Conservation (phyloP, 2,329 filamentous ascomycete species). For the Colletotrichum falcatum region DNA sequence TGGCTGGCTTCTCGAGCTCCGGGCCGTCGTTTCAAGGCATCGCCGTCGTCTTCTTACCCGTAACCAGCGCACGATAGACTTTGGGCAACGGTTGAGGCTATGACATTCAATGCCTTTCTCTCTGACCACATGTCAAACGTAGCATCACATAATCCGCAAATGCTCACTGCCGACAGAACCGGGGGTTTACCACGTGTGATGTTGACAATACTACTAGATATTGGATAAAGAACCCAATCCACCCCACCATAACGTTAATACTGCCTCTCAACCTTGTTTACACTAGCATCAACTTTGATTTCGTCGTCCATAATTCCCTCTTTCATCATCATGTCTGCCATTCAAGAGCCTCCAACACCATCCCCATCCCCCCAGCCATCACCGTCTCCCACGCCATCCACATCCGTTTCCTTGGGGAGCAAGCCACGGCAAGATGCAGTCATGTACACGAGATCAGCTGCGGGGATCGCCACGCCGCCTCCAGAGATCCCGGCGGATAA, state of each 20-base stretch:
- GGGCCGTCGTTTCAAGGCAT: background rate
- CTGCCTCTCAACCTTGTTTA: background rate
- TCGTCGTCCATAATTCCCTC: background rate
- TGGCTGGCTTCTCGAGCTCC: background rate
- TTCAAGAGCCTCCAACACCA: slow-evolving; percentile 10
- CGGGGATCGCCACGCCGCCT: slow-evolving; percentile 22
- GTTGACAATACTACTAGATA: too few species aligned
- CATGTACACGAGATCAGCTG: background rate
- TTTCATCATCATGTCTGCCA: slow-evolving; percentile 19
- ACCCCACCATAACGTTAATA: background rate
- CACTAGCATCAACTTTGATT: background rate
- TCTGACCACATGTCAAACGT: background rate
- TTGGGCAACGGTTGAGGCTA: background rate
- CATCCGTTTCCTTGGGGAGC: background rate
- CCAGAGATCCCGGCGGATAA: slow-evolving; percentile 3
- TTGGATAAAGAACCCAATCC: background rate
- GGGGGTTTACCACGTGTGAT: too few species aligned
- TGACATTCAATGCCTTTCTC: background rate
- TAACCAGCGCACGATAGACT: background rate
- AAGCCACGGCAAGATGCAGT: slow-evolving; percentile 19
- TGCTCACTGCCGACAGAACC: background rate
- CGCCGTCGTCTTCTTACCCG: background rate
- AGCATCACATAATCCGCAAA: background rate
- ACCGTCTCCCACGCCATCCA: slow-evolving; percentile 4
- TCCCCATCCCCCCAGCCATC: background rate